A percentile compares a stretch with the other conserved stretches of the same genome.
Conservation (phyloP, 2,329 filamentous ascomycete genomes). For the Cercospora sp. region DNA sequence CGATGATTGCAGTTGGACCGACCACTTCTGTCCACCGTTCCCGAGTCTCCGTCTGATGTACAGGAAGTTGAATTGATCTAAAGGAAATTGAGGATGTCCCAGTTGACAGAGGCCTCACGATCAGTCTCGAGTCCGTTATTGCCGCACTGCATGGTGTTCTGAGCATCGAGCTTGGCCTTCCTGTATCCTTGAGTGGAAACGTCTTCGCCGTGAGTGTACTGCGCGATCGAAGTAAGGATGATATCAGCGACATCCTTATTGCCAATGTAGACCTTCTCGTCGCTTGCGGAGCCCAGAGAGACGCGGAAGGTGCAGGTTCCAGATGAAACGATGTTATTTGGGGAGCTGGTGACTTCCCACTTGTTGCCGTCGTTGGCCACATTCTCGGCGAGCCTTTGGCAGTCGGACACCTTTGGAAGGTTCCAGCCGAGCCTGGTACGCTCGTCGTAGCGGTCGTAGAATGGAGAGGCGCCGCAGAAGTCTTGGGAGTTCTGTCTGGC, state of each 20-base stretch:
- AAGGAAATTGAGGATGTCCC: neutral
- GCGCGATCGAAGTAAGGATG: neutral
- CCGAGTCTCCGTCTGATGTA: neutral
- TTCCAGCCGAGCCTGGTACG: neutral
- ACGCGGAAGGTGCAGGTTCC: neutral
- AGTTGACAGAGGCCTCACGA: neutral
- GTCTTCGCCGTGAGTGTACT: neutral
- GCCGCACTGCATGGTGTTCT: neutral
- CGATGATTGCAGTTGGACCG: neutral
- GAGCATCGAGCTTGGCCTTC: neutral
- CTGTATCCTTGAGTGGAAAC: neutral
- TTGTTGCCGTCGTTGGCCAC: neutral
- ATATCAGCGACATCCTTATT: neutral
- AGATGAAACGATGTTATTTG: neutral
- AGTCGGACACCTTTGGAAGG: neutral
- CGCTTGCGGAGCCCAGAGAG: neutral
- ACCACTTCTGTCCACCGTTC: neutral
- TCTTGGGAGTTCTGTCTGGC: neutral
- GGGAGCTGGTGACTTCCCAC: neutral
- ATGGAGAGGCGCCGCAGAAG: neutral
- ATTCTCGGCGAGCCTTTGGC: neutral
- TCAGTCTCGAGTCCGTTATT: neutral
- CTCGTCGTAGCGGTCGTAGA: neutral
- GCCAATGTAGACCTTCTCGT: neutral
- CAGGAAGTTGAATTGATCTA: neutral